Base-by-base conservation (phyloP, 2,329 filamentous ascomycete species). In the Pseudogymnoascus sp. region DNA sequence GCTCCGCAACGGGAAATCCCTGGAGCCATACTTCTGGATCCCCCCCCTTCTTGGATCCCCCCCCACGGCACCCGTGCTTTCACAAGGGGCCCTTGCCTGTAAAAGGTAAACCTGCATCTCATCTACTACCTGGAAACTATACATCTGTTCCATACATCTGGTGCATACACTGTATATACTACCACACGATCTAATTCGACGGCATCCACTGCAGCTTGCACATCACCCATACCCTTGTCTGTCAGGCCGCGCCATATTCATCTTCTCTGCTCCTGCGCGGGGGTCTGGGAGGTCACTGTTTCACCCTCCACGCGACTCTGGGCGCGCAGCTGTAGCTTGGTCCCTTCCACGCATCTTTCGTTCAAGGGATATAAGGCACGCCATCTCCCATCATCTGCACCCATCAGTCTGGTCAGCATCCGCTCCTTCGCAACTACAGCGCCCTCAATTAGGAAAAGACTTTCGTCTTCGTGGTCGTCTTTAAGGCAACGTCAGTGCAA, bases 281-380 rank as follows among this genome's bases (percentile, higher is more conserved):
- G 50, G 50, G 50, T 57, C 50, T 33, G 50, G 28, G 28, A 21
- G 50, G 50, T 57, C 50, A 57, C 50, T 57, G 50, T 57, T 57
- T 57, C 50, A 57, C 28, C n/a, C 50, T 35, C 50, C 50, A 57
- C 50, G 50, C 50, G 50, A 35, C 50, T 6, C 50, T 35, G 50
- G 17, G 50, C 28, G 50, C 28, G n/a, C 28, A 57, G 28, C 28
- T 57, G 50, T 21, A 57, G 28, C 50, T 57, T 19, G 50, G 7
- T 28, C 50, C 50, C 28, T 57, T 57, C 50, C 28, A 57, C 50
- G 28, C 50, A 28, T 57, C 8, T 57, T 19, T 21, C 21, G 9
- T 33, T 57, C 50, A 57, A 57, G 50, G 50, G 50, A 57, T 57
- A 57, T 57, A 57, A 57, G 50, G 50, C 50, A 57, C 50, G 50